These are phyloP conservation scores for Diaporthe helianthi DNA, from an alignment of 2,329 filamentous ascomycete species.

Conservation along the genomic window DNA sequence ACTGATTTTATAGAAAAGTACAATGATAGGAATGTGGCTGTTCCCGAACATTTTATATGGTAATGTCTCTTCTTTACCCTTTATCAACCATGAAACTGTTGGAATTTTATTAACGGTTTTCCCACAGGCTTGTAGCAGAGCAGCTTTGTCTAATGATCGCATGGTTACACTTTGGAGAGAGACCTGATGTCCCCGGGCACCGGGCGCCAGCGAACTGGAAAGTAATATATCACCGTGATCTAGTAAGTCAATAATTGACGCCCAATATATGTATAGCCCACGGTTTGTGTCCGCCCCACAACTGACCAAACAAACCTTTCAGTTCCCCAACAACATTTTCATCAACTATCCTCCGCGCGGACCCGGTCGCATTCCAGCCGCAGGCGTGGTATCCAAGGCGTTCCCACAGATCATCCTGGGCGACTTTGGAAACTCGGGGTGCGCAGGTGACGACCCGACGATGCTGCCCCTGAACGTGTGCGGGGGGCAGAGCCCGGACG, in stretches of 20 bases:
- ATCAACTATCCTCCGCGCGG: background rate
- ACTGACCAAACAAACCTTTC: background rate
- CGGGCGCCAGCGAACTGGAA: background rate
- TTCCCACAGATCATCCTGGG: constrained; percentile 6
- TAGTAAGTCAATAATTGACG: background rate
- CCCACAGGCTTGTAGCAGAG: constrained; percentile 4
- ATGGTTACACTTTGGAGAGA: constrained; percentile 7
- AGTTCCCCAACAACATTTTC: background rate
- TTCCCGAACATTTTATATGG: constrained; percentile 17
- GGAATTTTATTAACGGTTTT: background rate
- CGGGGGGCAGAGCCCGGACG: background rate
- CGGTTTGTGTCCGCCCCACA: background rate
- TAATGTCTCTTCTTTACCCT: background rate
- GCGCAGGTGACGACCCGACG: background rate
- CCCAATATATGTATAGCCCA: no score
- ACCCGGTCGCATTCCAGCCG: background rate
- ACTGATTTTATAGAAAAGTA: background rate
- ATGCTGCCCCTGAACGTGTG: background rate
- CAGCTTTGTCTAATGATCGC: constrained; percentile 15
- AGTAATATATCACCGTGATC: background rate
- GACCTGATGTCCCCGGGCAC: background rate
- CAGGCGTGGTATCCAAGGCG: background rate
- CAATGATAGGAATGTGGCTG: background rate
- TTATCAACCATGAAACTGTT: background rate
- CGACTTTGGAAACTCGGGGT: background rate